These are phyloP conservation scores for Mycena pura DNA, from an alignment of 768 basidiomycete genomes.

Conservation along the genomic window DNA sequence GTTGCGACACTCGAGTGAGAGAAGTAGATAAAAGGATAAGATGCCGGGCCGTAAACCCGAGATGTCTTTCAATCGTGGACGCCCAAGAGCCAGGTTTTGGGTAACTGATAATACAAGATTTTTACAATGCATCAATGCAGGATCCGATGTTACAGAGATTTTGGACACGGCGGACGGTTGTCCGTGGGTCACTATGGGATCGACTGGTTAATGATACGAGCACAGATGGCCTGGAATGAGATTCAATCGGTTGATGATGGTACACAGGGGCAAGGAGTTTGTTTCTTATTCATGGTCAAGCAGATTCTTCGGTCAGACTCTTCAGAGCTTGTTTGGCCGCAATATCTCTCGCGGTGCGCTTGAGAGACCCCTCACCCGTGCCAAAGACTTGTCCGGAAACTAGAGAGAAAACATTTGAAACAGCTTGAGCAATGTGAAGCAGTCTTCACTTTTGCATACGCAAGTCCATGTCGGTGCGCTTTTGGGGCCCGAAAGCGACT, in stretches of 20 bases:
- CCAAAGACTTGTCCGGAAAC: constrained; percentile 60
- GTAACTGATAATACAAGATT: background rate
- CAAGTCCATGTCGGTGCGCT: constrained; percentile 61
- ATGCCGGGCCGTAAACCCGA: constrained; percentile 8
- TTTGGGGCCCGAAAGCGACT: constrained; percentile 49
- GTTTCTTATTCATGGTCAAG: constrained; percentile 2
- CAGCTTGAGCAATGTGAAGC: constrained; percentile 5
- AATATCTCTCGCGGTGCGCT: constrained; percentile 53
- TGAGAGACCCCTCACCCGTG: constrained; percentile 55
- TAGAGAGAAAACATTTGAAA: constrained; percentile 32
- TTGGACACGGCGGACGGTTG: constrained; percentile 4
- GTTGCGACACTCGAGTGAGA: background rate
- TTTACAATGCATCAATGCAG: constrained; percentile 1
- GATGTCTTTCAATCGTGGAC: background rate
- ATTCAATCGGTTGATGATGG: constrained; percentile 19
- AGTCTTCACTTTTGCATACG: constrained; percentile 60
- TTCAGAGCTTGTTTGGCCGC: constrained; percentile 56
- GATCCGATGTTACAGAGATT: background rate
- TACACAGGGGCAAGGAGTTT: background rate
- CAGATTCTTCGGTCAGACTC: constrained; percentile 38
- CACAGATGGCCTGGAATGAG: background rate
- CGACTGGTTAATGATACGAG: constrained; percentile 16
- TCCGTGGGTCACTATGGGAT: constrained; percentile 18
- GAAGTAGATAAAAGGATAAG: background rate
- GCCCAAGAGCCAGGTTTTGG: constrained; percentile 5